Evolutionary conservation across 192 early-diverging fungal genomes (phyloP).

Genomic region (Umbelopsis vinacea): DNA sequence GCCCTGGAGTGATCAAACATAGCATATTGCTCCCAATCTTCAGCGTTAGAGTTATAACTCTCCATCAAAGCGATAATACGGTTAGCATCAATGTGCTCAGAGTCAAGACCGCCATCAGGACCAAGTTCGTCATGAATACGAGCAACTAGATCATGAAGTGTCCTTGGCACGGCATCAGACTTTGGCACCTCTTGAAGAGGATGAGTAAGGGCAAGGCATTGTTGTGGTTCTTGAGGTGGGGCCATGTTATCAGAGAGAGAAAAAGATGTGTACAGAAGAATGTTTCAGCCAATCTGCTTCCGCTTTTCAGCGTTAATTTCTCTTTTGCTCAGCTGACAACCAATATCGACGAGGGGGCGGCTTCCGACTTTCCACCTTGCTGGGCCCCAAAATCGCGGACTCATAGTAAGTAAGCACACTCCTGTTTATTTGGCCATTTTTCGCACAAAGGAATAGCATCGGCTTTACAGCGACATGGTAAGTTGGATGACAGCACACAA

Average conservation of each 20-base stretch:
- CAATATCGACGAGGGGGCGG: neutral
- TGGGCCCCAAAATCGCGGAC: neutral
- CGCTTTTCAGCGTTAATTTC: neutral
- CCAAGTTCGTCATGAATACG: conserved; percentile 59
- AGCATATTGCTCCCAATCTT: conserved; percentile 79
- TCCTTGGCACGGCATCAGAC: conserved; percentile 27
- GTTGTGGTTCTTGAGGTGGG: conserved; percentile 19
- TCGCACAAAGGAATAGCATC: no score
- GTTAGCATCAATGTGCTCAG: conserved; percentile 57
- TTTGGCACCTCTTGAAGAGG: neutral
- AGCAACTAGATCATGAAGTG: conserved; percentile 50
- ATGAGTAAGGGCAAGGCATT: neutral
- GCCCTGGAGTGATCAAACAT: conserved; percentile 68
- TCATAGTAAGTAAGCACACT: no score
- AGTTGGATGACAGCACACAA: no score
- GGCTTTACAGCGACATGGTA: no score
- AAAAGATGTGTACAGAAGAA: neutral
- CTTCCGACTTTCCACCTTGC: no score
- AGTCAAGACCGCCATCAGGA: conserved; percentile 56
- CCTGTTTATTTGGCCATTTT: no score
- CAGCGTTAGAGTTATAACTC: conserved; percentile 63
- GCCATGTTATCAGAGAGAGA: neutral
- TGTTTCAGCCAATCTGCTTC: neutral
- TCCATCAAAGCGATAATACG: conserved; percentile 70
- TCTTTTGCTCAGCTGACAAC: conserved; percentile 3